Conservation (phyloP, 1,284 basidiomycete genomes). For the Microstroma glucosiphilum region DNA sequence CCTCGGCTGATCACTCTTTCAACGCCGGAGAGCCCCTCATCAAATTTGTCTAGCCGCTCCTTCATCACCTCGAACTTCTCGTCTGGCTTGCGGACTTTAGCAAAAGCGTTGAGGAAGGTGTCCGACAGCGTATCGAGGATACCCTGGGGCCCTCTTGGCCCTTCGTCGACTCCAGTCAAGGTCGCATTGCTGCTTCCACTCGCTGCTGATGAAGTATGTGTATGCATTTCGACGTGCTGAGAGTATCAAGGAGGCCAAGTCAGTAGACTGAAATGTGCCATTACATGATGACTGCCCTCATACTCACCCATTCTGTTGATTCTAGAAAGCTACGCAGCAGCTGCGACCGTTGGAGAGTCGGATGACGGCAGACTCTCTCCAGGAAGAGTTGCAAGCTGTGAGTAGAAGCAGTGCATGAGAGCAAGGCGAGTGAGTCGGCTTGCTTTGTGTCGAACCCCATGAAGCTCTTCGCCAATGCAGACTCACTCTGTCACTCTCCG, state of each 20-base stretch:
- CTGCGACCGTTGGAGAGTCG: constrained; percentile 84
- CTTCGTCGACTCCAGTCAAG: constrained; percentile 13
- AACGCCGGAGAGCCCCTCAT: constrained; percentile 74
- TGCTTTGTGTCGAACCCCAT: too few relatives aligned
- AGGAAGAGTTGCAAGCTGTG: constrained; percentile 83
- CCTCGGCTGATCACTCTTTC: constrained; percentile 55
- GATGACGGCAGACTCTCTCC: constrained; percentile 81
- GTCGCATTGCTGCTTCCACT: constrained; percentile 13
- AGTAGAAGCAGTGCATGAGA: not conserved
- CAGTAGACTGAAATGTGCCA: not conserved
- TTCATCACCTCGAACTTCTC: constrained; percentile 87
- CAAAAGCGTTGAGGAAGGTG: constrained; percentile 88
- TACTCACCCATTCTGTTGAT: constrained; percentile 92
- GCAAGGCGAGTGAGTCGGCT: too few relatives aligned
- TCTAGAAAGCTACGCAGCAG: constrained; percentile 86
- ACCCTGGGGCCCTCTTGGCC: constrained; percentile 17
- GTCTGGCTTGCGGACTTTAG: constrained; percentile 90
- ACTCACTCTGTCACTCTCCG: constrained; percentile 78
- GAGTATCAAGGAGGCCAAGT: not conserved
- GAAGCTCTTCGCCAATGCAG: too few relatives aligned
- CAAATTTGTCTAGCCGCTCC: constrained; percentile 85
- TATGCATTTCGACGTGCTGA: constrained; percentile 49
- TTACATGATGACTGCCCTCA: constrained; percentile 34
- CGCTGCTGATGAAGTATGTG: constrained; percentile 28
- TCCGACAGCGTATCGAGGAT: constrained; percentile 78